Evolutionary conservation across 2,329 filamentous ascomycete species (phyloP).

Genomic region (Aureobasidium sp.): DNA sequence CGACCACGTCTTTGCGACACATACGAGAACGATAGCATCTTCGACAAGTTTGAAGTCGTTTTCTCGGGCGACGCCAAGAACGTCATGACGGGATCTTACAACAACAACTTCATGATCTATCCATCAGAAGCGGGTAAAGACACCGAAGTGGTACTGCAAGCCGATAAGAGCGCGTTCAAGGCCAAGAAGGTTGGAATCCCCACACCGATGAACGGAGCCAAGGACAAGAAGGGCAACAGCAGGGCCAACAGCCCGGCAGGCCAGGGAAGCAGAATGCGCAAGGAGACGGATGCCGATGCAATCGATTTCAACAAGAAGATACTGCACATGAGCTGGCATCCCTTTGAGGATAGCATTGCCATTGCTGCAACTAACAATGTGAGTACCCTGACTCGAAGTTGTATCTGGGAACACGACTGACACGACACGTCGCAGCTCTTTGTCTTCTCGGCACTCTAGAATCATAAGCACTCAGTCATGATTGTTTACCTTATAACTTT

Average conservation of each 20-base stretch:
- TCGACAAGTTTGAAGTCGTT: constrained; percentile 99
- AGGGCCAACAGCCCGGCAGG: constrained; percentile 82
- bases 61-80: constrained; percentile 98
- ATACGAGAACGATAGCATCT: constrained; percentile 98
- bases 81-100: constrained; percentile 99
- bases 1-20: constrained; percentile 92
- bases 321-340: constrained; percentile 99
- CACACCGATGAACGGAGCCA: constrained; percentile 83
- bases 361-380: constrained; percentile 99
- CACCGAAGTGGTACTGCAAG: constrained; percentile 93
- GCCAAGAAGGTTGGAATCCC: constrained; percentile 99
- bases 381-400: constrained; percentile 37
- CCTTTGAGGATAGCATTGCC: constrained; percentile 97
- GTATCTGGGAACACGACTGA: background rate
- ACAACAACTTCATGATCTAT: constrained; percentile 99
- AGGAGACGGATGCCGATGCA: constrained; percentile 97
- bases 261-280: constrained; percentile 90
- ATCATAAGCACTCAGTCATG: background rate
- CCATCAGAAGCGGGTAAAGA: constrained; percentile 93
- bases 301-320: constrained; percentile 99
- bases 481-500: background rate
- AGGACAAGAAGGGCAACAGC: constrained; percentile 64
- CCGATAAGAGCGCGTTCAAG: constrained; percentile 98
- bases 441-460: constrained; percentile 49
- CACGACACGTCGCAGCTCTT: constrained; percentile 39